Base-by-base conservation (phyloP, 2,329 filamentous ascomycete species). In the Bipolaris cookei region DNA sequence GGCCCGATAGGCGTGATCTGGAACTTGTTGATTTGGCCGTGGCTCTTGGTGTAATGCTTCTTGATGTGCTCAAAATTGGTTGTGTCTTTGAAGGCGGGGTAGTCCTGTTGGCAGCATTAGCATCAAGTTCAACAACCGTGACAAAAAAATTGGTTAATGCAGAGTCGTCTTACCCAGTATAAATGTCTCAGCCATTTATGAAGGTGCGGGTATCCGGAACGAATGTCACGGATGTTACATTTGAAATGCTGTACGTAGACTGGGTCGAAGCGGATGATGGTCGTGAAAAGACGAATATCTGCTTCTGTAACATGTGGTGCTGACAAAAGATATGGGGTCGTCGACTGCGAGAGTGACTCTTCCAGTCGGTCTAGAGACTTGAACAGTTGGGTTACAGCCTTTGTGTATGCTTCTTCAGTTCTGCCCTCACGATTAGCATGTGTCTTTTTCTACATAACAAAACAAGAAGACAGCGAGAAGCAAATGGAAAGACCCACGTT, bases 41-140 rank as follows among this genome's bases (percentile, higher is more conserved):
- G 86, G 63, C 83, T 86, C 79, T 86, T 86, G 2, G 86, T 88
- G 72, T 89, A 89, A 68, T 89, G 86, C 42, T 84, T 89, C 85
- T 96, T 97, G 81, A 98, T 98, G 79, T 99, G 95, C 76, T 96
- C 86, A 75, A 96, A 97, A 76, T 97, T 86, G 20, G 93, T 96
- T 59, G 92, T 95, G 49, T 90, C 86, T 62, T 81, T 81, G 79
- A 96, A 97, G 2, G 91, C 92, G 0, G 87, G 82, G 21, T 87
- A 76, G 65, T 89, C 88, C 67, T 65, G 58, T 54, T 44, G 16
- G 54, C 14, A 20, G 5, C 18, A 28, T 48, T 23, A 48, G 45
- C 18, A 20, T 41, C 21, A 6, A 34, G 47, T 4, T 21, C 7
- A 25, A 30, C 7, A 20, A n/a, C 2, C 7, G 34, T 0, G 28